Percentiles rank a stretch among this genome's conserved stretches.
phyloP scores from a whole-genome alignment of 768 basidiomycete genomes.

The Tulasnella sp. region DNA sequence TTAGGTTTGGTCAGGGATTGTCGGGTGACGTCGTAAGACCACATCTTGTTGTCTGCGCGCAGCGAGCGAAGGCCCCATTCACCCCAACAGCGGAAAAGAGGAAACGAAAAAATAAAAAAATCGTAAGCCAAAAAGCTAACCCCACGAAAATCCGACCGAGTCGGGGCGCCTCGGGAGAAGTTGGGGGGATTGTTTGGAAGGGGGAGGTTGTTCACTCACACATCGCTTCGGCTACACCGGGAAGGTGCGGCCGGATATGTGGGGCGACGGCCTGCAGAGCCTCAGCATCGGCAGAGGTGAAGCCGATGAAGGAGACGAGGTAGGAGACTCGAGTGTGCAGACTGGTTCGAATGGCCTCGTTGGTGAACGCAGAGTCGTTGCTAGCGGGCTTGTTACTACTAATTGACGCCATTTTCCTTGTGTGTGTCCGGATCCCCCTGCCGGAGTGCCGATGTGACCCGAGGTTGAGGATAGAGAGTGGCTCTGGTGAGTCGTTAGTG shows the following conservation, averaged over 20 bases:
- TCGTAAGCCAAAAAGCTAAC: constrained; percentile 8
- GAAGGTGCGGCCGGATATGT: constrained; percentile 12
- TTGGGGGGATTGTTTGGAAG: background rate
- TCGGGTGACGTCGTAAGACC: constrained; percentile 15
- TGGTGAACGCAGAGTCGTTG: background rate
- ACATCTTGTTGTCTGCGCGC: background rate
- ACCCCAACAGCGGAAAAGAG: background rate
- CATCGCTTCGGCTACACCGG: background rate
- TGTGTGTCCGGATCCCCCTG: background rate
- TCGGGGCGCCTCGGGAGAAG: background rate
- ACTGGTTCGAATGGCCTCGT: constrained; percentile 8
- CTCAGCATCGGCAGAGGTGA: constrained; percentile 19
- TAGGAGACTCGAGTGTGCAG: constrained; percentile 20
- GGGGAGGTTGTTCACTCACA: too few species aligned
- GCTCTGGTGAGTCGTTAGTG: background rate
- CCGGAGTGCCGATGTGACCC: background rate
- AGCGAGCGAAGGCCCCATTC: background rate
- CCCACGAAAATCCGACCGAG: constrained; percentile 1
- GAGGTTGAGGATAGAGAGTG: background rate
- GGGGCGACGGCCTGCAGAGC: constrained; percentile 19
- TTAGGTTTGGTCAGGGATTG: constrained; percentile 8
- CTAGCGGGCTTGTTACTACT: background rate
- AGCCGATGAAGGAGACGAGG: constrained; percentile 19
- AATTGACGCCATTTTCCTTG: background rate
- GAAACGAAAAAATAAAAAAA: background rate